Evolutionary conservation across 2,329 filamentous ascomycete genomes (phyloP), one percentile per base, ranked within the genome.

Genomic region (Leptoxyphium fumago): DNA sequence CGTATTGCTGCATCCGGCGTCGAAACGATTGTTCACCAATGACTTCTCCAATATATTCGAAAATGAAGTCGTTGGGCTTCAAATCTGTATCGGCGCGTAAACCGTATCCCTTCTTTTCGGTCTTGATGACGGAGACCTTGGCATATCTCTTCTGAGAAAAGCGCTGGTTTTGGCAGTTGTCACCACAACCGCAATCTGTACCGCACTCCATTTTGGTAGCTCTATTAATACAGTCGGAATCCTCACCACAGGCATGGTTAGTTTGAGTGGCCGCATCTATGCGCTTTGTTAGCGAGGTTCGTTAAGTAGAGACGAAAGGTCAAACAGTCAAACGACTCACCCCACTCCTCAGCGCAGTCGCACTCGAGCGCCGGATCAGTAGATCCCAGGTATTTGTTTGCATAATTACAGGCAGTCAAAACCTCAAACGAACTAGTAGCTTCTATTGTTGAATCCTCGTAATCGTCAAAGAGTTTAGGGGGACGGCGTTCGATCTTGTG

Each of bases 141-240:
- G 89, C 88, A 59, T 91, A 96, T 56, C 93, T 77, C 64, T 82
- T 88, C 54, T 78, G 82, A 64, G 93, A 85, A 57, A 98, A 96
- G 48, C 91, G 82, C 64, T 94, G 87, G 60, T 98, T 98, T 62
- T 94, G 84, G 63, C 91, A 98, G 41, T 77, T 78, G 32, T 77
- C 70, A 44, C 88, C 88, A 63, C 91, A 98, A 59, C 86, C 84
- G 64, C 88, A 91, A 53, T 88, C 82, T 48, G 78, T 78, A 30
- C 84, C 74, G 61, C 91, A 98, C 67, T 98, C 91, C 77, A 96
- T 94, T 64, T 95, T 96, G 46, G 89, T 96, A 46, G 86, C 84
- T 57, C 91, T 84, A 64, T 98, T 98, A 71, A 98, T 98, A 66
- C 91, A 98, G 64, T 96, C 89, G 13, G 88, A 94, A 64, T 95